Base-by-base conservation (phyloP, 2,329 filamentous ascomycete genomes). In the Bipolaris cookei region DNA sequence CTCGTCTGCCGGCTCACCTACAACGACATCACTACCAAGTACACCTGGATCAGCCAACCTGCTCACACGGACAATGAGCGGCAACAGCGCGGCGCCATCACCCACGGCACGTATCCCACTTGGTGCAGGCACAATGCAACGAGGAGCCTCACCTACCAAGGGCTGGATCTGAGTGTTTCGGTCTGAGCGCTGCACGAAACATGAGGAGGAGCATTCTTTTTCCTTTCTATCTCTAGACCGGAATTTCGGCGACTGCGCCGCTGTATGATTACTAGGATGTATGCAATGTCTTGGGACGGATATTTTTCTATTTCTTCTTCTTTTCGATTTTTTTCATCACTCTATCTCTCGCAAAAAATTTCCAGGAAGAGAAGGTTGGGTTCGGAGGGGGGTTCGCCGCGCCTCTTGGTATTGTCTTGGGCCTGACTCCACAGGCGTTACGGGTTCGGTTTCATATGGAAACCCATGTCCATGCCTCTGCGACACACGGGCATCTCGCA, bases 111-210 rank as follows among this genome's bases (percentile, higher is more conserved):
- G 68, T 34, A 72, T 75, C 46, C 72, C 71, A 6, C 66, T 73
- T 11, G 73, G 73, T 16, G 72, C 69, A n/a, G 73, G 73, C 16
- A 76, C 73, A 6, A 76, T 76, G 71, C 66, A 70, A 44, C 64
- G 74, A 10, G 73, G 64, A 46, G 71, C 72, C 11, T 71, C 70
- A 45, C 67, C 63, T 2, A 70, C 63, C 4, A 70, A 71, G 41
- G 74, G 72, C 46, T 76, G 74, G 73, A 73, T 74, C 60, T 73
- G 65, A 72, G 45, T 37, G 46, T 30, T 53, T 41, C n/a, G 45
- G 30, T 32, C 35, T 30, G 39, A 25, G 34, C 16, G 23, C 25
- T 30, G 35, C 41, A 52, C 34, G 54, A 46, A 52, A 48, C 51
- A 49, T 21, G 32, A 35, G 34, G 42, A 44, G 14, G 46, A 41